Percentiles rank a stretch among this genome's conserved stretches.
Evolutionary conservation across 768 basidiomycete species (phyloP).

Genomic region (Hygrophorus pudorinus): DNA sequence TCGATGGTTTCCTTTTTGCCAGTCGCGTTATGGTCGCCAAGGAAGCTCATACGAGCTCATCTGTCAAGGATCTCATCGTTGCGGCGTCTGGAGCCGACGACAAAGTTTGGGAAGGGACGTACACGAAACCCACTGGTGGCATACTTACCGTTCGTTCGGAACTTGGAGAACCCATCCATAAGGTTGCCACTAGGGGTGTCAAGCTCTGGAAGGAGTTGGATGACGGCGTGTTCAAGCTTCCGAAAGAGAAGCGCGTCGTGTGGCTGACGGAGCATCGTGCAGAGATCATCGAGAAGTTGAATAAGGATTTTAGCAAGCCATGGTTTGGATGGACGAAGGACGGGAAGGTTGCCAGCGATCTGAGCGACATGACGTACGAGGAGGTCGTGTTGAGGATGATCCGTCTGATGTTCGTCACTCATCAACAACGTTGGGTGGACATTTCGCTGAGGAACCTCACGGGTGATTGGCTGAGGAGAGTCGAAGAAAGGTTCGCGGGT

Average conservation of each 20-base stretch:
- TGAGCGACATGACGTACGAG: conserved; percentile 98
- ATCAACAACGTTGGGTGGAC: conserved; percentile 92
- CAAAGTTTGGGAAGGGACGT: conserved; percentile 88
- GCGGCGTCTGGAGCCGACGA: conserved; percentile 90
- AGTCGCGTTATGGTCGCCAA: conserved; percentile 98
- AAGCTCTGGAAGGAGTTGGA: conserved; percentile 99
- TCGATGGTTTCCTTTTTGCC: conserved; percentile 94
- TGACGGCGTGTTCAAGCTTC: conserved; percentile 87
- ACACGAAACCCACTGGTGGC: conserved; percentile 88
- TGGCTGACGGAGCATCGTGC: conserved; percentile 85
- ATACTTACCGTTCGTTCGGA: conserved; percentile 96
- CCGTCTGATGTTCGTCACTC: conserved; percentile 86
- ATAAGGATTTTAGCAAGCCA: conserved; percentile 91
- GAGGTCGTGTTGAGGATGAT: conserved; percentile 90
- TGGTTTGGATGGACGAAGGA: conserved; percentile 99
- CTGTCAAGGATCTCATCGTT: conserved; percentile 95
- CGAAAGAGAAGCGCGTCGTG: conserved; percentile 86
- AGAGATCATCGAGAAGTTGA: conserved; percentile 85
- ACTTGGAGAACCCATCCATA: conserved; percentile 98
- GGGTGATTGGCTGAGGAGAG: conserved; percentile 93
- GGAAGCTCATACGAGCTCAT: conserved; percentile 90
- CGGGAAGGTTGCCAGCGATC: conserved; percentile 69
- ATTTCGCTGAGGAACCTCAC: conserved; percentile 83
- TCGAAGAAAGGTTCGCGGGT: conserved; percentile 92
- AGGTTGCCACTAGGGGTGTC: conserved; percentile 94